Evolutionary conservation across 1,139 yeast genomes (phyloP).

Genomic region (Chernovozyma aurita): DNA sequence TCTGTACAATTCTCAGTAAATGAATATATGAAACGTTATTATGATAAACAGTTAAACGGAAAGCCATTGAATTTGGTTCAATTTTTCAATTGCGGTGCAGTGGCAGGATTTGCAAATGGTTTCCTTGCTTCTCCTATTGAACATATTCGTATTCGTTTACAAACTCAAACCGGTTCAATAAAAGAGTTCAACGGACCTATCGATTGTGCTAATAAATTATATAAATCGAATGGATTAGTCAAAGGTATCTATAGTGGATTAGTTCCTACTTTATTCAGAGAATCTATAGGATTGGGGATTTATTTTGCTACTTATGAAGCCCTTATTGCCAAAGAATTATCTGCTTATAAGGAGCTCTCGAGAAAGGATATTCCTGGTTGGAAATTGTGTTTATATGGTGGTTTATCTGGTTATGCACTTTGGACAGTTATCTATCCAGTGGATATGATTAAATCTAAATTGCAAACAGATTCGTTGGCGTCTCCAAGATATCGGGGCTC

Average conservation of each 20-base stretch:
- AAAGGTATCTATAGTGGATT: constrained; percentile 72
- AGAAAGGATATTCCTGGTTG: constrained; percentile 78
- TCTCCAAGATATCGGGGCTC: constrained; percentile 46
- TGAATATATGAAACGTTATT: constrained; percentile 85
- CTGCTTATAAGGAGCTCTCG: constrained; percentile 29
- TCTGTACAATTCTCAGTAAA: constrained; percentile 81
- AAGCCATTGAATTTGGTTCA: constrained; percentile 46
- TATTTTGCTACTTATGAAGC: constrained; percentile 90
- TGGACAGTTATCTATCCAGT: constrained; percentile 82
- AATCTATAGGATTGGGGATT: constrained; percentile 81
- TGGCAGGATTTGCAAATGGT: constrained; percentile 87
- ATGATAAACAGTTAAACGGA: constrained; percentile 39
- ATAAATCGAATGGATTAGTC: constrained; percentile 47
- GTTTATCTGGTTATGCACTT: constrained; percentile 78
- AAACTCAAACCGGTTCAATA: constrained; percentile 63
- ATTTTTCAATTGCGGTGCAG: constrained; percentile 76
- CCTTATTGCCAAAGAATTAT: constrained; percentile 61
- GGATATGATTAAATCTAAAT: constrained; percentile 79
- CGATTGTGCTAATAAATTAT: constrained; percentile 65
- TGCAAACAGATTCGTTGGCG: constrained; percentile 73
- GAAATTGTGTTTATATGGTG: constrained; percentile 80
- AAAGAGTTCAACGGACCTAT: constrained; percentile 66
- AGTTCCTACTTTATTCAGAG: constrained; percentile 76
- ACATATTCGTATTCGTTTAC: constrained; percentile 85
- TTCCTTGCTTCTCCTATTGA: constrained; percentile 89